phyloP scores from a whole-genome alignment of 352 stramenopile genomes.

The Phytophthora palmivora region DNA sequence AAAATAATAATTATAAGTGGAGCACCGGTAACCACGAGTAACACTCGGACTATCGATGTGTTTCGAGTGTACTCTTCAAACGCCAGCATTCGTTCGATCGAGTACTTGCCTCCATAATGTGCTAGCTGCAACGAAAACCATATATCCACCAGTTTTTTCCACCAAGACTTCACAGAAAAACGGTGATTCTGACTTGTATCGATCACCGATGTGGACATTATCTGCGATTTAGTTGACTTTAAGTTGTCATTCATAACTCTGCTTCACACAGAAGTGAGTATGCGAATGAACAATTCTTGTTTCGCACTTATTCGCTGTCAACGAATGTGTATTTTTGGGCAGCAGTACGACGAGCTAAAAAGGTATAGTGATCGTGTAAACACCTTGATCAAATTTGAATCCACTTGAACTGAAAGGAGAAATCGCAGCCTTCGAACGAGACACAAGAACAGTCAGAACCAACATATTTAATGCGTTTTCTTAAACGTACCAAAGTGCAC shows the following conservation, averaged over 20 bases:
- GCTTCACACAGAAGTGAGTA: background rate
- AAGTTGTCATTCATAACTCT: conserved; percentile 1
- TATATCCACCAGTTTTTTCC: background rate
- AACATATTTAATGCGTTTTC: background rate
- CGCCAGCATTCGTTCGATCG: conserved; percentile 26
- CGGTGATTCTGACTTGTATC: background rate
- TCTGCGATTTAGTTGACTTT: background rate
- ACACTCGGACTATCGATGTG: conserved; percentile 7
- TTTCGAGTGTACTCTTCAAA: conserved; percentile 21
- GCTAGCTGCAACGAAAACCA: conserved; percentile 12
- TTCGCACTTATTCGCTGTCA: too few relatives aligned
- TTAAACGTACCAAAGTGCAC: conserved; percentile 37
- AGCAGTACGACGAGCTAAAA: too few relatives aligned
- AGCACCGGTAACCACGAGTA: conserved; percentile 2
- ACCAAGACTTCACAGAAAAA: background rate
- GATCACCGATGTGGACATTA: background rate
- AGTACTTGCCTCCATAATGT: conserved; percentile 25
- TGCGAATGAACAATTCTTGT: background rate
- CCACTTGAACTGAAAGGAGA: conserved; percentile 29
- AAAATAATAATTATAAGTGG: conserved; percentile 6
- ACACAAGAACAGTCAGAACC: background rate
- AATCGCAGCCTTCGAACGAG: conserved; percentile 23
- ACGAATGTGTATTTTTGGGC: too few relatives aligned
- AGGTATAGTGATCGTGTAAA: too few relatives aligned
- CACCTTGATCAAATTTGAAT: background rate